Conservation (phyloP, 1,139 yeast genomes). For the Schwanniomyces etchellsii region DNA sequence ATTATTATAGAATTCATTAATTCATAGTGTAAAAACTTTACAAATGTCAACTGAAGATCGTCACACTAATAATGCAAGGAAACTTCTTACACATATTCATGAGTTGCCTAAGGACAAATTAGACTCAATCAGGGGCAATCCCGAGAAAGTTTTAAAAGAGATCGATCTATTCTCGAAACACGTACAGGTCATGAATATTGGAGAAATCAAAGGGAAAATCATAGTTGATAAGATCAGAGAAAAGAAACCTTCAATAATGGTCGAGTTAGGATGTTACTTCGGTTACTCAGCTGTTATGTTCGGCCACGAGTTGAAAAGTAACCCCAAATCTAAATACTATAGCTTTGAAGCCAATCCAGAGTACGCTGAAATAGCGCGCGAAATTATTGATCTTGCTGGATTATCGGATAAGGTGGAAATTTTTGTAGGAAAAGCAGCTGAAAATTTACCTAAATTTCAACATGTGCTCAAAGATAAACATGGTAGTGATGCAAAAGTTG, state of each 20-base stretch:
- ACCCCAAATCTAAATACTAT: conserved; percentile 24
- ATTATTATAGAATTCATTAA: too few species aligned
- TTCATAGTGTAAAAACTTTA: too few species aligned
- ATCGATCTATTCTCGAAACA: conserved; percentile 21
- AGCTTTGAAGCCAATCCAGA: conserved; percentile 31
- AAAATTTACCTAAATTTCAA: conserved; percentile 22
- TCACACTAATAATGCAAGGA: not conserved
- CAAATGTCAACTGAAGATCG: too few species aligned
- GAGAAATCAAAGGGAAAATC: conserved; percentile 26
- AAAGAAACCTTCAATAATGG: conserved; percentile 24
- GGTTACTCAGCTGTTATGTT: conserved; percentile 41
- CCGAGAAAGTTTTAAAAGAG: conserved; percentile 22
- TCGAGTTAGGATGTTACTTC: conserved; percentile 40
- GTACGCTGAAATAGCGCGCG: conserved; percentile 28
- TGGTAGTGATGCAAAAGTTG: conserved; percentile 15
- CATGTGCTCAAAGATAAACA: conserved; percentile 8
- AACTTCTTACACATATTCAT: not conserved
- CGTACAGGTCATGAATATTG: conserved; percentile 24
- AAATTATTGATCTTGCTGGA: conserved; percentile 33
- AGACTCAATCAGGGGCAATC: conserved; percentile 19
- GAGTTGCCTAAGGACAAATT: conserved; percentile 14
- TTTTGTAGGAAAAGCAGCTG: conserved; percentile 31
- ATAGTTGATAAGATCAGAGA: conserved; percentile 20
- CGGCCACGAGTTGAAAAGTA: conserved; percentile 19
- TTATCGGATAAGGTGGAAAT: conserved; percentile 25